Base-by-base conservation (phyloP, 176 grass and related monocot genomes). In the Dendrocalamus sinicus region DNA sequence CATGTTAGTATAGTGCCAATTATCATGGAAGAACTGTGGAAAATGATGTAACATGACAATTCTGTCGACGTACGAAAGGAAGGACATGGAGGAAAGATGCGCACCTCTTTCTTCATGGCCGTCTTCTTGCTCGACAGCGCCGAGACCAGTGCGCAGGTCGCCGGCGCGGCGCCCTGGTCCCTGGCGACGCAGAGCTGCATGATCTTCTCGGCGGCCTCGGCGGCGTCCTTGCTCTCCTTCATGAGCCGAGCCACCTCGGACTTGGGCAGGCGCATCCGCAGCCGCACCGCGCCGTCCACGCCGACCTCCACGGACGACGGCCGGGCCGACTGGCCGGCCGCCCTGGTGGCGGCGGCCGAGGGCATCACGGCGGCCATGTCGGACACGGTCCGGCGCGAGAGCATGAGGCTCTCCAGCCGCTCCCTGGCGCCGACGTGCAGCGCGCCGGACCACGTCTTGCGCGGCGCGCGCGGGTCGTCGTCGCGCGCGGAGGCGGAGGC, bases 341-440 rank as follows among this genome's bases (percentile, higher is more conserved):
- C 54, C 8, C 11, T 30, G 13, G 24, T n/a, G 0, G 52, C 32
- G 8, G 61, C 6, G 53, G 84, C 50, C 1, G 67, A 28, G 8
- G 89, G 85, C 68, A 61, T 11, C 67, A 84, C 7, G 12, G 92
- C 54, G 12, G 89, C 26, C 68, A 99, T 74, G 80, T 99, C 96
- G 7, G 96, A 99, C 68, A 94, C 46, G 26, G 96, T 86, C 53
- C 94, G 91, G 26, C 93, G 90, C n/a, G 96, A 92, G 41, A 99
- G 90, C 93, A 91, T 92, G 20, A 99, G 91, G 86, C 90, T 94
- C 90, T 99, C 93, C 1, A 99, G 93, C 20, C 96, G 86, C 86
- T 99, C 96, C 61, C 79, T 70, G 3, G 96, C 96, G 66, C 96
- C 88, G 0, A 99, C 84, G 39, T 86, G 94, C 28, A 99, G 88